A percentile compares a stretch with the other conserved stretches of the same genome.
Conservation (phyloP, 805 yeast species). For the Candida maris region DNA sequence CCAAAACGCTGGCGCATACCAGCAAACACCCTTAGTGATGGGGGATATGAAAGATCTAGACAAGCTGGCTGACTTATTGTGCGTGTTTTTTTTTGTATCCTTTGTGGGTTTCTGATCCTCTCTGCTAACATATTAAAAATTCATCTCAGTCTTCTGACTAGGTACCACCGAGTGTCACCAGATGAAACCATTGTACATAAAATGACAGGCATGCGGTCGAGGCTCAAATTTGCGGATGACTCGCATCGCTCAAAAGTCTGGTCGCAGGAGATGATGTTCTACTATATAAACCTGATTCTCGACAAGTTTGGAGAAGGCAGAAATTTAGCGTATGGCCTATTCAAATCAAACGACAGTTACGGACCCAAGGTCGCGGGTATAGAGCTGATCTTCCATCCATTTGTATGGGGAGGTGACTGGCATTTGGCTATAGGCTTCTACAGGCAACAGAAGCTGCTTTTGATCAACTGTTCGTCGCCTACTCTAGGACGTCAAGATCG, state of each 20-base stretch:
- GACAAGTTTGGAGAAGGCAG: conserved; percentile 21
- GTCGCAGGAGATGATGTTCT: conserved; percentile 29
- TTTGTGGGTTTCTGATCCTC: neutral
- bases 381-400: conserved; percentile 30
- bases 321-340: conserved; percentile 19
- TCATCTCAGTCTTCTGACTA: conserved; percentile 21
- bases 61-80: conserved; percentile 20
- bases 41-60: conserved; percentile 8
- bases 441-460: conserved; percentile 21
- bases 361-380: conserved; percentile 25
- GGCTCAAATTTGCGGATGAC: conserved; percentile 26
- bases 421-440: conserved; percentile 32
- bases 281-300: conserved; percentile 25
- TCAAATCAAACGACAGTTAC: conserved; percentile 18
- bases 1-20: no score
- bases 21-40: no score
- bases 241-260: conserved; percentile 26
- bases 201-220: conserved; percentile 25
- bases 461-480: conserved; percentile 25
- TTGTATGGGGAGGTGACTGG: conserved; percentile 30
- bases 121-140: neutral
- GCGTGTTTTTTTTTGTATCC: conserved; percentile 6
- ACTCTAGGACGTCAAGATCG: neutral
- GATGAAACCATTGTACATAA: conserved; percentile 24
- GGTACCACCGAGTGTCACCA: conserved; percentile 25